Conservation (phyloP, 257 asterid genomes). For the Penstemon davidsonii region DNA sequence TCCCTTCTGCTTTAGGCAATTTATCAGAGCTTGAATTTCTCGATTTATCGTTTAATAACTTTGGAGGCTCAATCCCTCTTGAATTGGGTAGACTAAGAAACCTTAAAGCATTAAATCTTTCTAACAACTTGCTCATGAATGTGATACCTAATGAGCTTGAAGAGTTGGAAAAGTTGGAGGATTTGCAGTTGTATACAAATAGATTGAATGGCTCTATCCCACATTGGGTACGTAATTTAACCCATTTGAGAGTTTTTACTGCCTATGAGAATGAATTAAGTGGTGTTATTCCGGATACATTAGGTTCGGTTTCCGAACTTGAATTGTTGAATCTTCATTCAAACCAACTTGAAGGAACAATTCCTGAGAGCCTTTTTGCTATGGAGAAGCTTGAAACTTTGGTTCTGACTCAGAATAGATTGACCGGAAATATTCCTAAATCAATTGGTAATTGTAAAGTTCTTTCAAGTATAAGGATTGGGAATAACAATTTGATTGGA, state of each 20-base stretch:
- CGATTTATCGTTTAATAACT: constrained; percentile 81
- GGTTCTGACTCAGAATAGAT: constrained; percentile 78
- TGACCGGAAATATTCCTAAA: constrained; percentile 61
- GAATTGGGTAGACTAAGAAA: constrained; percentile 58
- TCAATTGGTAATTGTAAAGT: constrained; percentile 68
- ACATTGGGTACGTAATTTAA: constrained; percentile 65
- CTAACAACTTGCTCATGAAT: constrained; percentile 56
- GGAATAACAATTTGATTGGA: constrained; percentile 72
- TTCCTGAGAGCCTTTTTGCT: constrained; percentile 78
- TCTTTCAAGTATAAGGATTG: constrained; percentile 82
- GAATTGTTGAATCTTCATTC: constrained; percentile 81
- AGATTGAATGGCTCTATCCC: constrained; percentile 85
- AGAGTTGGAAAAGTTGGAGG: constrained; percentile 51
- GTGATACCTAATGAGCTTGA: constrained; percentile 67
- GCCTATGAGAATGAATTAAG: constrained; percentile 83
- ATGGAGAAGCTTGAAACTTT: constrained; percentile 64
- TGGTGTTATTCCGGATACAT: constrained; percentile 66
- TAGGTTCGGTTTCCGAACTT: constrained; percentile 66
- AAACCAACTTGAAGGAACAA: constrained; percentile 73
- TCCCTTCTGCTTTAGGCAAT: constrained; percentile 63
- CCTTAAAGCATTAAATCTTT: constrained; percentile 67
- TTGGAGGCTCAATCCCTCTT: constrained; percentile 61
- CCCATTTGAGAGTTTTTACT: constrained; percentile 59
- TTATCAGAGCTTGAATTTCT: constrained; percentile 75
- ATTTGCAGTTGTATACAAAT: constrained; percentile 67